Evolutionary conservation across 140 eudicot genomes (phyloP).

Genomic region (Flaveria floridana): DNA sequence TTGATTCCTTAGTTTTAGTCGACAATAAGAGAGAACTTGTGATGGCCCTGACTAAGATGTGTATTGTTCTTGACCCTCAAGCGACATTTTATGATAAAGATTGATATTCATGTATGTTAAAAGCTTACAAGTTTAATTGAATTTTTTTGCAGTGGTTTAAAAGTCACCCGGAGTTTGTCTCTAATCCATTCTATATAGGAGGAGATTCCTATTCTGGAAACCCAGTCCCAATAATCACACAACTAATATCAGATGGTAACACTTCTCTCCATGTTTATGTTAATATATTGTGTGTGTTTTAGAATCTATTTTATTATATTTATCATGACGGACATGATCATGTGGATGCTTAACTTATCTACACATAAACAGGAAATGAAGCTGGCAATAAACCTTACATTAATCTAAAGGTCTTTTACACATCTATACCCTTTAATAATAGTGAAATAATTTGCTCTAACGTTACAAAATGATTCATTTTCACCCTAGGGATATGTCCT

Average conservation of each 20-base stretch:
- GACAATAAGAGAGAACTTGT: no score
- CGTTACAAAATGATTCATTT: background rate
- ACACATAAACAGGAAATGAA: constrained; percentile 41
- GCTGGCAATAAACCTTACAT: constrained; percentile 39
- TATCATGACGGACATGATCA: background rate
- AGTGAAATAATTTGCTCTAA: background rate
- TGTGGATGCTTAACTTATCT: background rate
- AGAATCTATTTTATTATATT: no score
- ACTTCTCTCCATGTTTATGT: no score
- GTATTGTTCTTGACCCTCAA: no score
- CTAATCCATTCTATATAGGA: constrained; percentile 46
- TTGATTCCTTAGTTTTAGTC: no score
- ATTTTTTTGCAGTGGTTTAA: constrained; percentile 43
- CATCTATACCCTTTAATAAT: constrained; percentile 29
- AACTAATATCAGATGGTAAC: constrained; percentile 52
- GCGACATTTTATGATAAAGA: background rate
- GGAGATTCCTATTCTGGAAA: constrained; percentile 63
- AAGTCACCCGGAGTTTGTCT: constrained; percentile 40
- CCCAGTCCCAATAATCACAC: constrained; percentile 41
- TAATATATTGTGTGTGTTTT: background rate
- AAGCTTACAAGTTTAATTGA: no score
- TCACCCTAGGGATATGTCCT: constrained; percentile 48
- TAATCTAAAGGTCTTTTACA: constrained; percentile 48
- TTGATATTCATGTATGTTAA: background rate
- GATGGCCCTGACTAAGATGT: no score